Base-by-base conservation (phyloP, 306 rosid genomes). In the Dalbergia cultrata region DNA sequence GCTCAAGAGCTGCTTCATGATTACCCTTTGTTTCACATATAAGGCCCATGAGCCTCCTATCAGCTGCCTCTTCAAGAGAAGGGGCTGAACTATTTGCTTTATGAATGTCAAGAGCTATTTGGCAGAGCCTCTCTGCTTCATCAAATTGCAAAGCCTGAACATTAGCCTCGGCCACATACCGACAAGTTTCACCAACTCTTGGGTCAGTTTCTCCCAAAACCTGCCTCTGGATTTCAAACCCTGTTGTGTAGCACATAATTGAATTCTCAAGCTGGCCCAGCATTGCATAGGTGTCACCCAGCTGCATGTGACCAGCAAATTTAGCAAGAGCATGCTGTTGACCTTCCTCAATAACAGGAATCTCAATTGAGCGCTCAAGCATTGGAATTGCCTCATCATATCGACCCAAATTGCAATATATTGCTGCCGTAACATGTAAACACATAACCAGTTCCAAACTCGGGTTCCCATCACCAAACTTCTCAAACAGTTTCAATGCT, bases 1-100 rank as follows among this genome's bases (percentile, higher is more conserved):
- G 98, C 88, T 96, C 98, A 2, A 96, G 93, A 33, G 99, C 98
- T 64, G 92, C 92, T 84, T 93, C 99, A 21, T 96, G 97, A 63
- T 93, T 90, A 68, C 98, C 98, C 78, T 88, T 90, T 71, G 94
- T 92, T 70, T 96, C 98, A 67, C 91, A 93, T 80, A 96, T 93
- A 69, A 96, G 98, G 79, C 97, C 99, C 98, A 96, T 96, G 71
- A 96, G 90, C 90, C 99, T 92, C 87, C 98, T 88, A 85, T 96
- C 98, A 16, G 97, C 97, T 60, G 97, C 97, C 86, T 96, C 99
- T 84, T 96, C 98, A 31, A 93, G 80, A 72, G 97, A 88, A 49
- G 91, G 91, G 41, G 92, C 90, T 17, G 91, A 84, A 67, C 86
- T 86, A 79, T 88, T 92, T 79, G 87, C 87, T 82, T 70, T 89